Base-by-base conservation (phyloP, 106 monocot species). In the Cymbidium sinense region DNA sequence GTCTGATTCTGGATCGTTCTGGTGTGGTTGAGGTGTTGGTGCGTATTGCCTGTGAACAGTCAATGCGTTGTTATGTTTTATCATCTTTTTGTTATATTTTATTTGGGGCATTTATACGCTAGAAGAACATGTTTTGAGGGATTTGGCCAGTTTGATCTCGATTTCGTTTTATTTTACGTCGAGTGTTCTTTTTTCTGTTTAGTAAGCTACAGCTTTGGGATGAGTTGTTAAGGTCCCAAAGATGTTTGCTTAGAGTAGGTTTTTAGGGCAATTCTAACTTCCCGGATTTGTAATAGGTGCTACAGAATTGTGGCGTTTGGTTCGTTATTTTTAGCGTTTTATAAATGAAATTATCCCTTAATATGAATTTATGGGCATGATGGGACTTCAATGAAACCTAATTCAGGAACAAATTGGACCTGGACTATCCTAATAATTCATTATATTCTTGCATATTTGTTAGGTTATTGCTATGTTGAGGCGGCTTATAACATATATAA, bases 61-160 rank as follows among this genome's bases (percentile, higher is more conserved):
- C 30, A 30, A 65, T 65, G 30, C n/a, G 65, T 65, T 65, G n/a
- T 65, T 65, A 31, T 27, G 30, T 65, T 65, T 65, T 65, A 29
- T 31, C 23, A 58, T n/a, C 0, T 58, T 23, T 58, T 20, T 58
- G 58, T 58, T 58, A 6, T 6, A 12, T 27, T 27, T 64, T 64
- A 25, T 64, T n/a, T n/a, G n/a, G n/a, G n/a, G n/a, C 18, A 2
- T 6, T 64, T 64, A 30, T 67, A 9, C 3, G 31, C 3, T 13
- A 12, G 31, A 31, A 67, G 67, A 67, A 15, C 28, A 11, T 67
- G 31, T 67, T 17, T 8, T 67, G 33, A 33, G 47, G 36, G 71
- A 19, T 71, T 47, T 71, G 28, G 70, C 13, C 0, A 2, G 7
- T 71, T 73, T 70, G 36, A 70, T 3, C 73, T 73, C 10, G 43